Base-by-base conservation (phyloP, 1,139 yeast genomes). In the Magnusiomyces suaveolens region DNA sequence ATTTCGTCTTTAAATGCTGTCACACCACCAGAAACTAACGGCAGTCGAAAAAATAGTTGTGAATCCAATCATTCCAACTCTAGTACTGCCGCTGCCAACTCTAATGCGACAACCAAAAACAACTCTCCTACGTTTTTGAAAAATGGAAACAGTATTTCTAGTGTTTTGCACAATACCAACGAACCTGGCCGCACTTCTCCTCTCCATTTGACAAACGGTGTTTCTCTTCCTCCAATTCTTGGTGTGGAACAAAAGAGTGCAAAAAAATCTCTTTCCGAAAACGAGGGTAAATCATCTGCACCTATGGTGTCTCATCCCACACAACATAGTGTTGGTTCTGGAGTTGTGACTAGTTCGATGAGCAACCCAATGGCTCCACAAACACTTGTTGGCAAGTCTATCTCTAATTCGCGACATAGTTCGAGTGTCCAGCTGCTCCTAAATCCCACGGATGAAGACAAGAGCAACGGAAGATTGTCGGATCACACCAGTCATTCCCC, bases 341-440 rank as follows among this genome's bases (percentile, higher is more conserved):
- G 25, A 29, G 12, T n/a, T 32, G 36, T 21, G 16, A 43, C 23
- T 12, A 33, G 20, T 23, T 26, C 25, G 4, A 18, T 18, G 39
- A 44, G 25, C 38, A 46, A 50, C 32, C 41, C 52, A 38, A 3
- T 18, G 18, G 41, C 41, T 4, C 44, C 44, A 41, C 25, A 20
- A 12, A 20, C 26, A 14, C 33, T 23, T 32, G 12, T 8, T 2
- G 48, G 32, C 49, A 21, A 29, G 12, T 20, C 25, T 2, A 16
- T 16, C 2, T 23, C 23, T 21, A 41, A 16, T 20, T 33, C 49
- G 2, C 47, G 52, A 25, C 48, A 50, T n/a, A 36, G 49, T 3
- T 53, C 60, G 18, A 60, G 59, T 32, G 64, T 62, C 23, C 64
- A 62, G 49, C 57, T 60, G 12, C 54, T 63, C 44, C 57, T 63